Evolutionary conservation across 202 grass and related monocot genomes (phyloP), one percentile per base, ranked within the genome.

Genomic region (Schoenoplectus tabernaemontani): DNA sequence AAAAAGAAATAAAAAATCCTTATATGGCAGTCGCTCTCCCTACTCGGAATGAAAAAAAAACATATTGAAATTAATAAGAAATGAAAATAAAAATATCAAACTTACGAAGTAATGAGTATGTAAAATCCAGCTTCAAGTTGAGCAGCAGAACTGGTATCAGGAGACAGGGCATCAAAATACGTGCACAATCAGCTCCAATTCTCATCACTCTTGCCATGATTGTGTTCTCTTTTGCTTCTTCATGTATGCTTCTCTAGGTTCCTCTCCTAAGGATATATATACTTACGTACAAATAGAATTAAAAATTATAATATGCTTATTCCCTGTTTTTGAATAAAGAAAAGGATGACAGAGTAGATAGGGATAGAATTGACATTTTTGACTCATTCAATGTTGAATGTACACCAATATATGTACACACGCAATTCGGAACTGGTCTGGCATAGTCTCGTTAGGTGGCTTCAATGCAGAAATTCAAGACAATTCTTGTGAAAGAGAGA

Each of bases 371-470:
- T 33, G 68, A 73, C 42, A 73, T 32, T 30, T 17, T 32, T 73
- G 13, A 50, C 12, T 73, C 12, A 50, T 15, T 80, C 20, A 28
- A 76, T 46, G 56, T 17, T 79, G 20, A 13, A 62, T 78, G 1
- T 76, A 16, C 59, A 62, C 33, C 59, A 38, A 30, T 42, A 48
- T 32, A 79, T 47, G 32, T 6, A 23, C 56, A 78, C 56, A 59
- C 33, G 23, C 42, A 73, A 73, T 50, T 73, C n/a, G 3, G 32
- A 42, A 78, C 34, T 59, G 75, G 3, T 22, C 15, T 79, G 38
- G 22, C 12, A n/a, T n/a, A 20, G 58, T 79, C 77, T 46, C 23
- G 33, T 46, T 79, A 62, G 77, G 77, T 79, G 37, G 77, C 77
- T 64, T 79, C 39, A 28, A 64, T 24, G 22, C 53, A 38, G 24